Evolutionary conservation across 768 basidiomycete genomes (phyloP).

Genomic region (Lactarius deliciosus): DNA sequence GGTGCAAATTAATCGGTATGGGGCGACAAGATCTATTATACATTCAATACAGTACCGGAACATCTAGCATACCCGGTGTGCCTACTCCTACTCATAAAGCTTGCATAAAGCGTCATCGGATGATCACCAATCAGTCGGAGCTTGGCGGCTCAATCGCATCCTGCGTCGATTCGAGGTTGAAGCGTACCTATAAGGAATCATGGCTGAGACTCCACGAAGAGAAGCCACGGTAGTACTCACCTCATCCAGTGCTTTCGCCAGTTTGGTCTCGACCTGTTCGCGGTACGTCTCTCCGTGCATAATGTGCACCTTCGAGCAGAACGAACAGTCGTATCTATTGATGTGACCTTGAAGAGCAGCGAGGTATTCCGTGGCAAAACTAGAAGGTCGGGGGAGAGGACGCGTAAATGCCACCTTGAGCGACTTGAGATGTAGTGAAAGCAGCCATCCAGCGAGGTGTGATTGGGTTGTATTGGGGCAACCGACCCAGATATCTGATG

Average conservation of each 20-base stretch:
- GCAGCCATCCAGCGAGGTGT: background rate
- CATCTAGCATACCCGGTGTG: no score
- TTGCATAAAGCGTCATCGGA: background rate
- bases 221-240: background rate
- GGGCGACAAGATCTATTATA: background rate
- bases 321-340: background rate
- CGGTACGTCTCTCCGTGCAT: conserved; percentile 12
- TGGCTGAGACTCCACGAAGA: background rate
- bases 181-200: background rate
- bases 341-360: conserved; percentile 8
- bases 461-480: background rate
- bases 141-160: background rate
- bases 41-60: background rate
- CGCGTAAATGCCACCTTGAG: background rate
- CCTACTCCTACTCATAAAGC: background rate
- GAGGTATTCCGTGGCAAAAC: conserved; percentile 4
- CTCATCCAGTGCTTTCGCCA: conserved; percentile 3
- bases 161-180: background rate
- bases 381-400: background rate
- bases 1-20: background rate
- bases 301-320: conserved; percentile 16
- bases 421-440: background rate
- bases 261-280: background rate
- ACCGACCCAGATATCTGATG: conserved; percentile 16
- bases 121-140: background rate